phyloP scores from a whole-genome alignment of 306 rosid species.

The Rosa chinensis region DNA sequence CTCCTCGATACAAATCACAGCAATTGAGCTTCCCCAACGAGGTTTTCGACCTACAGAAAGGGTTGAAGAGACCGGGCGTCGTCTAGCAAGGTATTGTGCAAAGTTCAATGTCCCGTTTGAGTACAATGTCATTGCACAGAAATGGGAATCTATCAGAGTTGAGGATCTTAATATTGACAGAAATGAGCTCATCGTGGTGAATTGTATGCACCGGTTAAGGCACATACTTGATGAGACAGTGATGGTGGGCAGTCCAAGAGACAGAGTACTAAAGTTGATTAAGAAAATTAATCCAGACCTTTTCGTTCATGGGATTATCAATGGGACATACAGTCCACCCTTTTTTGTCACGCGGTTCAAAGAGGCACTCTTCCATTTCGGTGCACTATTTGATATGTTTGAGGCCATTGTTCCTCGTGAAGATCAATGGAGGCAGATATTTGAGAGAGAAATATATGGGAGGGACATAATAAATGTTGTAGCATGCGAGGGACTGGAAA shows the following conservation, averaged over 20 bases:
- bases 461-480: constrained; percentile 31
- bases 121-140: constrained; percentile 39
- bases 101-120: constrained; percentile 41
- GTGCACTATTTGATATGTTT: constrained; percentile 30
- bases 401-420: constrained; percentile 27
- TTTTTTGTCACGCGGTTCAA: constrained; percentile 35
- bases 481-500: constrained; percentile 38
- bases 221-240: constrained; percentile 35
- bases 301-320: constrained; percentile 27
- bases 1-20: constrained; percentile 44
- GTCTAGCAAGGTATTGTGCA: constrained; percentile 33
- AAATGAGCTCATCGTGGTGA: constrained; percentile 27
- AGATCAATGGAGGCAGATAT: constrained; percentile 24
- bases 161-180: constrained; percentile 28
- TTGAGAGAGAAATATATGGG: constrained; percentile 31
- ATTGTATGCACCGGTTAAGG: constrained; percentile 31
- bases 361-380: constrained; percentile 38
- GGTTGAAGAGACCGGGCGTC: constrained; percentile 38
- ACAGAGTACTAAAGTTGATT: constrained; percentile 33
- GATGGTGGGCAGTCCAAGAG: constrained; percentile 28
- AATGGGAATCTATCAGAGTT: constrained; percentile 41
- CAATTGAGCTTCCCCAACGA: constrained; percentile 47
- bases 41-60: constrained; percentile 41
- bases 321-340: constrained; percentile 35
- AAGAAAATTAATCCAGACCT: constrained; percentile 31